These are phyloP conservation scores for Protomyces lactucae-debilis DNA, from an alignment of 1,139 yeast genomes.

Conservation along the genomic window DNA sequence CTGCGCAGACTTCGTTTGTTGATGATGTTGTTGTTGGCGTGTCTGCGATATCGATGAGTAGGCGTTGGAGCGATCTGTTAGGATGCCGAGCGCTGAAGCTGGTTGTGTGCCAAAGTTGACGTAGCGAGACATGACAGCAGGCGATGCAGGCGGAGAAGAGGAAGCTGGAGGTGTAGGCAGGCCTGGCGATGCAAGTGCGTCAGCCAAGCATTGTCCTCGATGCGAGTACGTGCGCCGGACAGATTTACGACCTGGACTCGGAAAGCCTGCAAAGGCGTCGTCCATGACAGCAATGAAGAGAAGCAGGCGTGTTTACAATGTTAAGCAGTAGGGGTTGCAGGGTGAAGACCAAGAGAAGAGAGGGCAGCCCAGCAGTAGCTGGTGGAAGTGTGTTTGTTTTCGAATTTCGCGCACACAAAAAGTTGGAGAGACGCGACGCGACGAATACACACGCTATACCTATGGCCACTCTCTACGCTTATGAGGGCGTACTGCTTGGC, in stretches of 20 bases:
- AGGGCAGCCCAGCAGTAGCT: too few relatives aligned
- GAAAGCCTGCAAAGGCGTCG: constrained; percentile 3
- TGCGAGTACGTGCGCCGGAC: constrained; percentile 12
- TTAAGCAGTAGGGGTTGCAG: too few relatives aligned
- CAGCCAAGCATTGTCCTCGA: not conserved
- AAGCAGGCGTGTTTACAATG: too few relatives aligned
- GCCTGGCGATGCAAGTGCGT: not conserved
- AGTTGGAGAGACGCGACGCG: too few relatives aligned
- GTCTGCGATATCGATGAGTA: not conserved
- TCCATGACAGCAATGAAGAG: not conserved
- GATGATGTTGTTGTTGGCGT: not conserved
- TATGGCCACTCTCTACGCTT: too few relatives aligned
- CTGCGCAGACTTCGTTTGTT: not conserved
- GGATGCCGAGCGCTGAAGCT: not conserved
- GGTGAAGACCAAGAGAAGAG: too few relatives aligned
- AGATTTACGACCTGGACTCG: constrained; percentile 2
- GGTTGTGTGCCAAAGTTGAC: too few relatives aligned
- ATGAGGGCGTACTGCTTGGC: too few relatives aligned
- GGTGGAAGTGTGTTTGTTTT: too few relatives aligned
- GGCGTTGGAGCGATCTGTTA: not conserved
- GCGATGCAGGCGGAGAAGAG: constrained; percentile 17
- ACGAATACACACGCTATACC: too few relatives aligned
- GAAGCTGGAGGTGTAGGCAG: constrained; percentile 14
- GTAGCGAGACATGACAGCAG: not conserved
- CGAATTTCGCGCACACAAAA: too few relatives aligned